Evolutionary conservation across 2,329 filamentous ascomycete genomes (phyloP).

Genomic region (Emergomyces pasteurianus): DNA sequence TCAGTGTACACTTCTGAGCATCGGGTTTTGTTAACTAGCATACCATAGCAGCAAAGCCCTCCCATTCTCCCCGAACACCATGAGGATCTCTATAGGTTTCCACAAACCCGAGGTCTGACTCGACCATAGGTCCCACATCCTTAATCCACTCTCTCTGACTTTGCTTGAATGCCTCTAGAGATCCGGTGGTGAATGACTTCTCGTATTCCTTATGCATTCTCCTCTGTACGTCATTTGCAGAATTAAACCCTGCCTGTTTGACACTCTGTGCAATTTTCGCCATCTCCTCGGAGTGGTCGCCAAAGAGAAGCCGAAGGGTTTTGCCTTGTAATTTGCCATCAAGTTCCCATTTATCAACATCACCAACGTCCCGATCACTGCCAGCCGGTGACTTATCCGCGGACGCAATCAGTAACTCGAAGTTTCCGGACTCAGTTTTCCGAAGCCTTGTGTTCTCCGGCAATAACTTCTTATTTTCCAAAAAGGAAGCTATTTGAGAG

Average conservation of each 20-base stretch:
- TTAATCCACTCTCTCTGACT: conserved; percentile 71
- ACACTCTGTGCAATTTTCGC: conserved; percentile 52
- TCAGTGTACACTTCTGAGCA: conserved; percentile 9
- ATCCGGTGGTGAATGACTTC: conserved; percentile 62
- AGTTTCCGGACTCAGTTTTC: conserved; percentile 53
- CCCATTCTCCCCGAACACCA: conserved; percentile 71
- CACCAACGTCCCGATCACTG: conserved; percentile 56
- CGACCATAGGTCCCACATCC: conserved; percentile 68
- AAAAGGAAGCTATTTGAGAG: conserved; percentile 56
- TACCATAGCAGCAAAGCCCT: conserved; percentile 62
- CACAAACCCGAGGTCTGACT: conserved; percentile 73
- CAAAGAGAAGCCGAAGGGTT: conserved; percentile 59
- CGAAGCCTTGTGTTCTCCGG: conserved; percentile 64
- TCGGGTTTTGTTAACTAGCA: conserved; percentile 4
- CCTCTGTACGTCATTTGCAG: conserved; percentile 62
- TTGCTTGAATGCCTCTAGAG: conserved; percentile 66
- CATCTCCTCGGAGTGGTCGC: conserved; percentile 64
- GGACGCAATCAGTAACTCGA: conserved; percentile 65
- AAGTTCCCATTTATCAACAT: conserved; percentile 49
- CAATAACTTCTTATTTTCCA: conserved; percentile 59
- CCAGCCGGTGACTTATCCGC: conserved; percentile 48
- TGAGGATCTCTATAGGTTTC: conserved; percentile 78
- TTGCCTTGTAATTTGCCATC: conserved; percentile 53
- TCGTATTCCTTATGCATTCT: conserved; percentile 64
- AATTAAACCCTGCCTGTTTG: conserved; percentile 54